phyloP scores from a whole-genome alignment of 371 early-diverging fungal genomes.

The Hamiltosporidium tvaerminnensis region DNA sequence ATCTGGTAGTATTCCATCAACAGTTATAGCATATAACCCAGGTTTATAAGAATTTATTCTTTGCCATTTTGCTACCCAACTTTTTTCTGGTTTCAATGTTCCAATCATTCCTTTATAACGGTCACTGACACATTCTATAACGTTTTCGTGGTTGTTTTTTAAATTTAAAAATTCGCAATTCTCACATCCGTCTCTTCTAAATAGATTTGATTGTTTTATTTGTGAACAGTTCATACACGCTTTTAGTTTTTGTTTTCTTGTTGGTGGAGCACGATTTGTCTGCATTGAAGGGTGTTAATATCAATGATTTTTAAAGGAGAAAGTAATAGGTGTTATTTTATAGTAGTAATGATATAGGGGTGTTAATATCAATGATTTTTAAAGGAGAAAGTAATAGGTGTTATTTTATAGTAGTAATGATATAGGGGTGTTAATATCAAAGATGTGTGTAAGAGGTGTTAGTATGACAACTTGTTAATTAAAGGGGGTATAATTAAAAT shows the following conservation, averaged over 20 bases:
- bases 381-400: too few species aligned
- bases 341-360: too few species aligned
- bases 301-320: too few species aligned
- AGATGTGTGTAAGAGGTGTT: too few species aligned
- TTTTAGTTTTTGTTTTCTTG: constrained; percentile 19
- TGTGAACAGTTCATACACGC: constrained; percentile 49
- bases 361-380: too few species aligned
- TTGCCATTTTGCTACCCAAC: constrained; percentile 54
- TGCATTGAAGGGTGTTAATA: too few species aligned
- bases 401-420: too few species aligned
- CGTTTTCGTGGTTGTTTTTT: constrained; percentile 28
- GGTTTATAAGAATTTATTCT: constrained; percentile 29
- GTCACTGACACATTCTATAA: constrained; percentile 27
- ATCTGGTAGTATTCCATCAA: constrained; percentile 48
- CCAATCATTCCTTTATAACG: constrained; percentile 41
- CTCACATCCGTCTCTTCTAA: constrained; percentile 47
- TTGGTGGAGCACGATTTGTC: neutral
- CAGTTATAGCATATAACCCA: constrained; percentile 51
- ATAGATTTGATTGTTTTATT: constrained; percentile 25
- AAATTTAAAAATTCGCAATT: constrained; percentile 42
- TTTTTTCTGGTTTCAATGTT: constrained; percentile 27
- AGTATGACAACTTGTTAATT: too few species aligned
- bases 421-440: too few species aligned
- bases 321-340: too few species aligned
- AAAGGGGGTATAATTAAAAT: too few species aligned